A percentile compares a stretch with the other conserved stretches of the same genome.
Conservation (phyloP, 805 yeast species). For the Suhomyces faveliae region DNA sequence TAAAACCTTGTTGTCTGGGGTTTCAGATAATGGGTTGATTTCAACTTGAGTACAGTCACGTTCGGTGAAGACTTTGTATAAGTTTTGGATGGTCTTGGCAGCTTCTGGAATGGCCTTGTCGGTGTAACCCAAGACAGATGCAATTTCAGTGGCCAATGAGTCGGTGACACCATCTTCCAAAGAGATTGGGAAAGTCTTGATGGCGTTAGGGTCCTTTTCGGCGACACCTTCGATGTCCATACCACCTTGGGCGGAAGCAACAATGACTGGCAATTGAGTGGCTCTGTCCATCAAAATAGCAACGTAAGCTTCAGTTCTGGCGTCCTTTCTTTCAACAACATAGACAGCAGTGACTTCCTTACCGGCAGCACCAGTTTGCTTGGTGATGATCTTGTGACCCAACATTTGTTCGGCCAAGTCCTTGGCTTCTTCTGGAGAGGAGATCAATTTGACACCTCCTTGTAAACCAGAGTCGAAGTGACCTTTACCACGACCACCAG, state of each 20-base stretch:
- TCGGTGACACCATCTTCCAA: conserved; percentile 79
- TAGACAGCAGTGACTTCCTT: conserved; percentile 96
- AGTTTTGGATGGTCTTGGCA: conserved; percentile 79
- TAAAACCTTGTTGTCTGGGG: conserved; percentile 82
- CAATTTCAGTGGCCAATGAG: conserved; percentile 70
- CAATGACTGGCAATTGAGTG: conserved; percentile 85
- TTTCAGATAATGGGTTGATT: conserved; percentile 96
- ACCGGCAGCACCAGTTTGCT: conserved; percentile 97
- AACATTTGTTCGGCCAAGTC: conserved; percentile 87
- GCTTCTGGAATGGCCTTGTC: conserved; percentile 77
- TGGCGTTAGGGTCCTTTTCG: conserved; percentile 82
- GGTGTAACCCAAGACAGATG: conserved; percentile 79
- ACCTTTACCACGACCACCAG: conserved; percentile 99
- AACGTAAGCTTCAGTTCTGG: conserved; percentile 90
- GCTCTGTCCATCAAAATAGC: conserved; percentile 95
- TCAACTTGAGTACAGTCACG: conserved; percentile 97
- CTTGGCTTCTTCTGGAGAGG: conserved; percentile 81
- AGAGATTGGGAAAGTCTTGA: conserved; percentile 81
- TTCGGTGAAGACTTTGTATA: conserved; percentile 86
- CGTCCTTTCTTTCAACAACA: conserved; percentile 92
- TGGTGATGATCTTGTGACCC: conserved; percentile 89
- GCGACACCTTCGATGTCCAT: conserved; percentile 99
- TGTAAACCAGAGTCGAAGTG: conserved; percentile 92
- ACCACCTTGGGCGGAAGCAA: conserved; percentile 98
- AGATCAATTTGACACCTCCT: conserved; percentile 93